These are phyloP conservation scores for Begonia masoniana DNA, from an alignment of 306 rosid species.

Conservation along the genomic window DNA sequence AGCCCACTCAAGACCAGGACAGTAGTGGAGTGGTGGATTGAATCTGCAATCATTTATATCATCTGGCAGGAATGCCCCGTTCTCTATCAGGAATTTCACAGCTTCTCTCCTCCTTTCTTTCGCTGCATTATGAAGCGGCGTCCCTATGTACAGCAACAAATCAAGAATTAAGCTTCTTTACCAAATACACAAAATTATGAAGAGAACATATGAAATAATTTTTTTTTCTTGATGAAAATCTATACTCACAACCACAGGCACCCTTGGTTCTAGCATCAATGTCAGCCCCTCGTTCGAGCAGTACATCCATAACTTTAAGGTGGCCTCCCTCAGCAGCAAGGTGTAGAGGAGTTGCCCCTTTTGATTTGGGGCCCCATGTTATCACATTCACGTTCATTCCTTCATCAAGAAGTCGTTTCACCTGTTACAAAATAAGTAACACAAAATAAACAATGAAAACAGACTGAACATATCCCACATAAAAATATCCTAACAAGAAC, in stretches of 20 bases:
- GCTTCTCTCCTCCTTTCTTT: conserved; percentile 83
- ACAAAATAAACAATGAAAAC: no score
- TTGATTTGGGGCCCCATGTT: conserved; percentile 85
- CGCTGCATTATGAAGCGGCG: conserved; percentile 92
- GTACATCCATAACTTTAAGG: conserved; percentile 76
- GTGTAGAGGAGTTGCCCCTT: conserved; percentile 92
- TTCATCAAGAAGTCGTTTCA: conserved; percentile 59
- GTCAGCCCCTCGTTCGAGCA: conserved; percentile 91
- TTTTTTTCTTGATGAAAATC: neutral
- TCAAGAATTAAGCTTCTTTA: neutral
- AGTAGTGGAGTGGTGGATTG: conserved; percentile 93
- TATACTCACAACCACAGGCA: conserved; percentile 81
- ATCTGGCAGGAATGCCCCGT: conserved; percentile 88
- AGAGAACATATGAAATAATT: neutral
- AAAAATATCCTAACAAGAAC: neutral
- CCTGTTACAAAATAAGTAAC: conserved; percentile 27
- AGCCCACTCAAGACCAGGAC: conserved; percentile 96
- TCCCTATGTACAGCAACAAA: conserved; percentile 41
- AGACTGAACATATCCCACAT: neutral
- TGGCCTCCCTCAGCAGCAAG: conserved; percentile 99
- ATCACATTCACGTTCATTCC: conserved; percentile 85
- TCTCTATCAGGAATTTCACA: conserved; percentile 72
- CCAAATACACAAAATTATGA: neutral
- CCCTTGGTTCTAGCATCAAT: conserved; percentile 95
- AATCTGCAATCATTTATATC: conserved; percentile 78